A percentile compares a stretch with the other conserved stretches of the same genome.
Conservation (phyloP, 352 stramenopile species). For the Phytophthora cactorum region DNA sequence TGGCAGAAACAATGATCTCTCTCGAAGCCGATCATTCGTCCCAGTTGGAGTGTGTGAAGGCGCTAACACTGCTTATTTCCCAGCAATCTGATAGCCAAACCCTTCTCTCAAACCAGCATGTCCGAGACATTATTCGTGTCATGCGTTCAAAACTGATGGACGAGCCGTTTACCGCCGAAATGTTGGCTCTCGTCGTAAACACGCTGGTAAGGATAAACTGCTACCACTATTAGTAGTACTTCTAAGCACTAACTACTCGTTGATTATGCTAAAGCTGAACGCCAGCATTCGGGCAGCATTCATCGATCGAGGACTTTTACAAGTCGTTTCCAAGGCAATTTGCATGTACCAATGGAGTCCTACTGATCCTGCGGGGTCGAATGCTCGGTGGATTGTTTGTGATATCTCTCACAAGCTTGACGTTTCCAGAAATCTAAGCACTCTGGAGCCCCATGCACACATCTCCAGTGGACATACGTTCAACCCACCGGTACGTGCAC, state of each 20-base stretch:
- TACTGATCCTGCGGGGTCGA: constrained; percentile 12
- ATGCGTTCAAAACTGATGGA: constrained; percentile 33
- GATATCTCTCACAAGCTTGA: constrained; percentile 33
- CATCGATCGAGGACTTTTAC: constrained; percentile 35
- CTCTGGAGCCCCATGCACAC: constrained; percentile 28
- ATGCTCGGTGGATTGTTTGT: constrained; percentile 29
- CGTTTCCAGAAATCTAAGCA: constrained; percentile 29
- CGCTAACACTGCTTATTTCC: constrained; percentile 13
- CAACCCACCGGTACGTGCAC: constrained; percentile 21
- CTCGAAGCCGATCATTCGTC: constrained; percentile 4
- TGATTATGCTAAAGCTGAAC: constrained; percentile 16
- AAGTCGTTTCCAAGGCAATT: constrained; percentile 29
- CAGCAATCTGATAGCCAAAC: constrained; percentile 2
- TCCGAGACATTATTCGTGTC: constrained; percentile 33
- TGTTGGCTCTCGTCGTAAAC: constrained; percentile 26
- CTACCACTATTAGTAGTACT: too few relatives aligned
- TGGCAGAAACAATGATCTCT: constrained; percentile 23
- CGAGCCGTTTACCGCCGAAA: constrained; percentile 18
- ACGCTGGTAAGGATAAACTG: constrained; percentile 18
- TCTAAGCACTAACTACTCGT: neutral
- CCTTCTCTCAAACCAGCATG: constrained; percentile 26
- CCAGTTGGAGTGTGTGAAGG: constrained; percentile 19
- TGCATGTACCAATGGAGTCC: constrained; percentile 22
- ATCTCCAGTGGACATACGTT: constrained; percentile 10
- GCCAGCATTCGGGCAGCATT: constrained; percentile 20